phyloP scores from a whole-genome alignment of 1,139 yeast species.

The Geotrichum bryndzae region DNA sequence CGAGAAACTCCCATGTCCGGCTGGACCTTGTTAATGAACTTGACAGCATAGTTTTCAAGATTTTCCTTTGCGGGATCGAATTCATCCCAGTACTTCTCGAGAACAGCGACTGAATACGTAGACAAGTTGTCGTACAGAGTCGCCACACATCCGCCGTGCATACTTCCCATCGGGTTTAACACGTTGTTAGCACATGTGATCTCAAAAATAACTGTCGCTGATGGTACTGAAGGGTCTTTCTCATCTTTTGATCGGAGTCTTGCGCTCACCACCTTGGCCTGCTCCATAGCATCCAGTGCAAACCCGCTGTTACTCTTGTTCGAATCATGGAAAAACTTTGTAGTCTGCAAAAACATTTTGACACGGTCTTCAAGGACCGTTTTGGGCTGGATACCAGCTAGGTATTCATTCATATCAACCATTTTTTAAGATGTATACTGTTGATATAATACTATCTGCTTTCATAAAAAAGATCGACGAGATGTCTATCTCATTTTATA shows the following conservation, averaged over 20 bases:
- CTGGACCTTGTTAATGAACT: conserved; percentile 8
- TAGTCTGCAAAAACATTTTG: neutral
- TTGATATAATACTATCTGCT: neutral
- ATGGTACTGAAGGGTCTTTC: neutral
- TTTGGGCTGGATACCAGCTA: conserved; percentile 5
- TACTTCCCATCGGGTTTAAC: conserved; percentile 16
- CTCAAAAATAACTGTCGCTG: conserved; percentile 4
- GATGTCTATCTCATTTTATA: neutral
- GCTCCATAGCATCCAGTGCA: neutral
- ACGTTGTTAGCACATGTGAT: neutral
- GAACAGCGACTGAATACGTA: conserved; percentile 26
- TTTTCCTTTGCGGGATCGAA: conserved; percentile 18
- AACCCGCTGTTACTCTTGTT: neutral
- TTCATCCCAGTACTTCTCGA: conserved; percentile 27
- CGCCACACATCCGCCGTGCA: conserved; percentile 36
- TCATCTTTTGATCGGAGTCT: conserved; percentile 19
- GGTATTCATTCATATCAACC: neutral
- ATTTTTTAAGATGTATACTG: neutral
- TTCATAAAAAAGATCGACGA: neutral
- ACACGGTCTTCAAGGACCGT: conserved; percentile 3
- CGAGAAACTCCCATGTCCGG: conserved; percentile 12
- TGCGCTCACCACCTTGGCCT: conserved; percentile 18
- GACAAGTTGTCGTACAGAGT: conserved; percentile 30
- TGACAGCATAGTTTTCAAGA: conserved; percentile 12
- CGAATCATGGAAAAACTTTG: neutral